A percentile compares a stretch with the other conserved stretches of the same genome.
phyloP scores from a whole-genome alignment of 2,329 filamentous ascomycete genomes.

The Ophiostoma quercus region DNA sequence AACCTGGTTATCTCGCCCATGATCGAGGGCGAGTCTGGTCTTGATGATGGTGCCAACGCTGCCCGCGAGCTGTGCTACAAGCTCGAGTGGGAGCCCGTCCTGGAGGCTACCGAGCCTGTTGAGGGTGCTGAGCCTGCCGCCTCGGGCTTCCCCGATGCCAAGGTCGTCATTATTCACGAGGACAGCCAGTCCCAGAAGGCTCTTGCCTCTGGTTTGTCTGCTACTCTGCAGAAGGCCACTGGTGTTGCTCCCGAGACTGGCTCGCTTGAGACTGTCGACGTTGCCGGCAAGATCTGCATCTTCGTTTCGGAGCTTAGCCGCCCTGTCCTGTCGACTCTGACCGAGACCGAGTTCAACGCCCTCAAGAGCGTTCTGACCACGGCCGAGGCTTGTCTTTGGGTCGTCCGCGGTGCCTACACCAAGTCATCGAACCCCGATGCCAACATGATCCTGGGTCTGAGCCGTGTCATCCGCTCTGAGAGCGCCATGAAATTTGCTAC shows the following conservation, averaged over 20 bases:
- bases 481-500: slow-evolving; percentile 25
- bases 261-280: slow-evolving; percentile 25
- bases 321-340: slow-evolving; percentile 30
- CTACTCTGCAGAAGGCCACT: not conserved
- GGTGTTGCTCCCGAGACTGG: not conserved
- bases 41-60: slow-evolving; percentile 28
- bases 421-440: slow-evolving; percentile 25
- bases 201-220: slow-evolving; percentile 19
- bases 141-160: slow-evolving; percentile 30
- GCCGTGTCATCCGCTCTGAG: slow-evolving; percentile 28
- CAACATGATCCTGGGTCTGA: slow-evolving; percentile 28
- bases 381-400: slow-evolving; percentile 28
- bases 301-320: slow-evolving; percentile 30
- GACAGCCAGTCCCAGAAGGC: slow-evolving; percentile 23
- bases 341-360: slow-evolving; percentile 24
- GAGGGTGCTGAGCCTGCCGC: not conserved
- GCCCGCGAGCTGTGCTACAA: slow-evolving; percentile 15
- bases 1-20: slow-evolving; percentile 19
- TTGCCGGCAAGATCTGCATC: slow-evolving; percentile 29
- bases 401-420: slow-evolving; percentile 25
- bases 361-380: slow-evolving; percentile 25
- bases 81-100: slow-evolving; percentile 27
- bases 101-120: slow-evolving; percentile 18
- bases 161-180: slow-evolving; percentile 22
- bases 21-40: slow-evolving; percentile 20